Conservation (phyloP, 2,329 filamentous ascomycete genomes). For the Bipolaris victoriae region DNA sequence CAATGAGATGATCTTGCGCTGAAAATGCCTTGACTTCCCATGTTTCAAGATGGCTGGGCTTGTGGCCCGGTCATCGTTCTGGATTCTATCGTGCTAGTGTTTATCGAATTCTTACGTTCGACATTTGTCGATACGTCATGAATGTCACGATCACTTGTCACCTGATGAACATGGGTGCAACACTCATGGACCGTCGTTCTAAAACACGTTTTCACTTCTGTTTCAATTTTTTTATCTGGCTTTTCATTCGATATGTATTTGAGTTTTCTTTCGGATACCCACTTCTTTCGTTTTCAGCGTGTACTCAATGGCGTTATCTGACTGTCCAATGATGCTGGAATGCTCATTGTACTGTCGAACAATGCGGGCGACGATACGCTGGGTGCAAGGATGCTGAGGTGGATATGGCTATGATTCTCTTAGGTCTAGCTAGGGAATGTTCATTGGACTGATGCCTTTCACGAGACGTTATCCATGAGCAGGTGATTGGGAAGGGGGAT, state of each 20-base stretch:
- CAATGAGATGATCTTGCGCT: slow-evolving; percentile 28
- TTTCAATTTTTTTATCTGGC: not conserved
- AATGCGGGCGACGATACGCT: slow-evolving; percentile 8
- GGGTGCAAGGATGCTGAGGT: slow-evolving; percentile 3
- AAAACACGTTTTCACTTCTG: not conserved
- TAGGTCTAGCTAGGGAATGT: slow-evolving; percentile 1
- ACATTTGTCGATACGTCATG: not conserved
- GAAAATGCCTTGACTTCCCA: slow-evolving; percentile 33
- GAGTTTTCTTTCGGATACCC: slow-evolving; percentile 13
- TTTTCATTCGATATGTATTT: slow-evolving; percentile 11
- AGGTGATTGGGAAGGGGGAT: slow-evolving; percentile 1
- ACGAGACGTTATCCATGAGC: not conserved
- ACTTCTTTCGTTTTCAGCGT: slow-evolving; percentile 12
- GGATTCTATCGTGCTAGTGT: not conserved
- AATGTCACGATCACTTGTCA: not conserved
- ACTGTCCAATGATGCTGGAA: slow-evolving; percentile 29
- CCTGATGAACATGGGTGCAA: not conserved
- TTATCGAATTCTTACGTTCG: not conserved
- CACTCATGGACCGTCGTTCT: not conserved
- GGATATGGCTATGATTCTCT: slow-evolving; percentile 5
- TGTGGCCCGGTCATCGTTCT: not conserved
- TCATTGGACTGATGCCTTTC: not conserved
- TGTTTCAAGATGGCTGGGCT: not conserved
- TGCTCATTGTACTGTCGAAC: slow-evolving; percentile 23
- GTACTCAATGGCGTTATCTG: slow-evolving; percentile 7